Evolutionary conservation across 176 grass and related monocot genomes (phyloP), one percentile per base, ranked within the genome.

Genomic region (Chloris gayana): DNA sequence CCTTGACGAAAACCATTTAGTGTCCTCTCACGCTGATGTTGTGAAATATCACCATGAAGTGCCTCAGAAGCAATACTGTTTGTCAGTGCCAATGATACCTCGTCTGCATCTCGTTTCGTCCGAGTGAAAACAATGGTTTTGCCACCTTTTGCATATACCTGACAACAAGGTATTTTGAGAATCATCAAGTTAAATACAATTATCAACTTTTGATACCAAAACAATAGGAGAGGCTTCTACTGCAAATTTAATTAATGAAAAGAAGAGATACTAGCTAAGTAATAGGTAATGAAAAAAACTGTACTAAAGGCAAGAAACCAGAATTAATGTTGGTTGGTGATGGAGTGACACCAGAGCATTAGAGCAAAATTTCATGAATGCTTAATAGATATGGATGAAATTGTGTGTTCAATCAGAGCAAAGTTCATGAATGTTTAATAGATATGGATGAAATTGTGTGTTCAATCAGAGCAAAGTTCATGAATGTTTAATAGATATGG

Each of bases 81-180:
- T 64, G 88, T 86, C 78, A 99, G 50, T 51, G 93, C 74, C 79
- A 91, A 86, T 59, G 96, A 93, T 45, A 99, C 96, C 77, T 99
- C 93, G 6, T 99, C 96, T 56, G 93, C 96, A 89, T 99, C 96
- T 45, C 91, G 83, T 82, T 99, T 99, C 0, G 90, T 99, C 50
- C 87, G 82, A 82, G 96, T 95, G 79, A 99, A 99, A 83, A 99
- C 93, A 68, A 99, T 99, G 47, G 96, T 93, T 86, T 99, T 99
- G 19, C 96, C 96, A 91, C 96, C 96, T 82, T 95, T 99, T 84
- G 96, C 96, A 88, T 99, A 89, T 66, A 90, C 96, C 96, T 99
- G 78, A 17, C 31, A 77, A 85, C 29, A 74, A 73, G 67, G 57
- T 10, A 82, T 44, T 75, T 61, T 66, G 30, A 78, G 74, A 68